Conservation (phyloP, 345 rosid genomes). For the Camelina laxa region DNA sequence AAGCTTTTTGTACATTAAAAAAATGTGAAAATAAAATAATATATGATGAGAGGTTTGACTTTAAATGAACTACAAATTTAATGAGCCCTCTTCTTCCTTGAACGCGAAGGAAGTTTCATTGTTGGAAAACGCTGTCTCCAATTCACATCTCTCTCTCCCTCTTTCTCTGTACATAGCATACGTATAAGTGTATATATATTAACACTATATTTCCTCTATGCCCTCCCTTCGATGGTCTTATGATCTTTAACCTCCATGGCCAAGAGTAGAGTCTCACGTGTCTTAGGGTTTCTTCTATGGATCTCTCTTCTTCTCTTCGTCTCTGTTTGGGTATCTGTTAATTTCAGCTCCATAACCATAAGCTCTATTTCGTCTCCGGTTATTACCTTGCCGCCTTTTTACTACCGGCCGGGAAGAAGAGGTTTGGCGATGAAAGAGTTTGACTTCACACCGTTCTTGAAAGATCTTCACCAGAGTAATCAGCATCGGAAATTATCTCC, state of each 20-base stretch:
- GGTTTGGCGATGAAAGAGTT: constrained; percentile 47
- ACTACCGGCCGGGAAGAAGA: constrained; percentile 49
- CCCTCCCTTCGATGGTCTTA: constrained; percentile 19
- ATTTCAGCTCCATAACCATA: neutral
- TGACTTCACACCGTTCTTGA: constrained; percentile 64
- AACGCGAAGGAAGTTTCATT: constrained; percentile 70
- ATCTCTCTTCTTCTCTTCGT: constrained; percentile 35
- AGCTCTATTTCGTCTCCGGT: constrained; percentile 21
- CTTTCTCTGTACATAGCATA: constrained; percentile 31
- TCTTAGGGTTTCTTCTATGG: constrained; percentile 22
- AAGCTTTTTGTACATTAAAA: neutral
- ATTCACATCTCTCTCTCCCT: constrained; percentile 40
- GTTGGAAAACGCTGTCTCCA: constrained; percentile 43
- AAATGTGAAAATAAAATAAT: neutral
- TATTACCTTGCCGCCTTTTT: constrained; percentile 40
- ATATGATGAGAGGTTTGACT: constrained; percentile 54
- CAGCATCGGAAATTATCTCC: constrained; percentile 31
- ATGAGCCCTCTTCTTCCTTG: constrained; percentile 58
- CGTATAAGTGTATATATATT: constrained; percentile 6
- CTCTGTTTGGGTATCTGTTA: neutral
- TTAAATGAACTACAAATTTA: constrained; percentile 39
- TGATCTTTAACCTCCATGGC: constrained; percentile 40
- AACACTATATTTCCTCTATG: neutral
- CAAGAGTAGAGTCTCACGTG: constrained; percentile 20
- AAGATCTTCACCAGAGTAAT: constrained; percentile 12